A percentile compares a stretch with the other conserved stretches of the same genome.
phyloP scores from a whole-genome alignment of 2,329 filamentous ascomycete genomes.

The Aureobasidium sp. region DNA sequence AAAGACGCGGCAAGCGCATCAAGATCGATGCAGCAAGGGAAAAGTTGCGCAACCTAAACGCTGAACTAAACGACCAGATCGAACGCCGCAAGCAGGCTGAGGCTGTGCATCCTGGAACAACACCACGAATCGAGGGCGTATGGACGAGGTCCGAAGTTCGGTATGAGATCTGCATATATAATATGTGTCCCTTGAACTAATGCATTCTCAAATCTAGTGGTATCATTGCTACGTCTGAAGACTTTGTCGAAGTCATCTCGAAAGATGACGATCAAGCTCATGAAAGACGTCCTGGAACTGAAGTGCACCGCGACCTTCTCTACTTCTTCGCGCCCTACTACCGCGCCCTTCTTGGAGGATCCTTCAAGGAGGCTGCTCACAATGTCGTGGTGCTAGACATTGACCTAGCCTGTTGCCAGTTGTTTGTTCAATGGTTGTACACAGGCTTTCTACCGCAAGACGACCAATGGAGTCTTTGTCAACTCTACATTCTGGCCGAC shows the following conservation, averaged over 20 bases:
- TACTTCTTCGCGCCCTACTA: neutral
- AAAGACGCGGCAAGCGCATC: neutral
- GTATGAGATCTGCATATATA: neutral
- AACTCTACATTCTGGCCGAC: slow-evolving; percentile 3
- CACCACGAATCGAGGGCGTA: neutral
- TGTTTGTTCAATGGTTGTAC: neutral
- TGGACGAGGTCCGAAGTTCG: neutral
- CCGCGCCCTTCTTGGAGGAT: neutral
- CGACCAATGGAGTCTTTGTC: neutral
- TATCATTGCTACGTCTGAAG: neutral
- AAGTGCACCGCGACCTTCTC: neutral
- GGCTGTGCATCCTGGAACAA: neutral
- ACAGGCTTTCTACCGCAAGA: neutral
- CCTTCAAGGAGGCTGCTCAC: neutral
- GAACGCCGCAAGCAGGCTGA: neutral
- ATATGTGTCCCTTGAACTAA: too few relatives aligned
- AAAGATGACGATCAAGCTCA: neutral
- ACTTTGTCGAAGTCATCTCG: neutral
- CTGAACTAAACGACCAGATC: neutral
- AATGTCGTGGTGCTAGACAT: neutral
- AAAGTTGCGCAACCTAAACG: neutral
- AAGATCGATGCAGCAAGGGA: neutral
- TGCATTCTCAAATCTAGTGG: neutral
- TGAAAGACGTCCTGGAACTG: neutral
- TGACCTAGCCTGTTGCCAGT: neutral